phyloP scores from a whole-genome alignment of 2,329 filamentous ascomycete species.

The Pseudogymnoascus pannorum region DNA sequence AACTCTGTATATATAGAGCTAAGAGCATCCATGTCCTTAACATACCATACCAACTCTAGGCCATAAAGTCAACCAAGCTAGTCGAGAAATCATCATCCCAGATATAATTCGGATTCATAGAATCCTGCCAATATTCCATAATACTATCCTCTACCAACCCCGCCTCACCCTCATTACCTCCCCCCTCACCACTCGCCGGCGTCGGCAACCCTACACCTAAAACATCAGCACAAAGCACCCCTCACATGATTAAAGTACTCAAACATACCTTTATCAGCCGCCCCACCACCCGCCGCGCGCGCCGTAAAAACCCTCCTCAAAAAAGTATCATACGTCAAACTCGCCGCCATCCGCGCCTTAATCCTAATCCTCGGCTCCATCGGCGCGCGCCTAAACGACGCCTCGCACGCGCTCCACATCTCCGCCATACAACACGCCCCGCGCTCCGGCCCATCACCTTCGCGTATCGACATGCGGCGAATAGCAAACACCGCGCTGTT shows the following conservation, averaged over 20 bases:
- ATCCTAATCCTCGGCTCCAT: neutral
- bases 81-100: neutral
- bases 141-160: neutral
- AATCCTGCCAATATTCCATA: conserved; percentile 1
- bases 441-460: conserved; percentile 12
- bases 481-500: conserved; percentile 1
- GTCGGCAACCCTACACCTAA: neutral
- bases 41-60: neutral
- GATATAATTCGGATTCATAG: neutral
- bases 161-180: neutral
- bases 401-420: conserved; percentile 10
- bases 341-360: neutral
- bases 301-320: neutral
- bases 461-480: neutral
- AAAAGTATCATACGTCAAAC: conserved; percentile 3
- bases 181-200: neutral
- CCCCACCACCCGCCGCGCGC: neutral
- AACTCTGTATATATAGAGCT: too few relatives aligned
- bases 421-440: conserved; percentile 11
- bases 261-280: neutral
- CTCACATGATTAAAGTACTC: neutral
- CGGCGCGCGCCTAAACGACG: neutral
- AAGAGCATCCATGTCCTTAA: too few relatives aligned
- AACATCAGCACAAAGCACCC: neutral
- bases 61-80: neutral